A percentile compares a stretch with the other conserved stretches of the same genome.
Evolutionary conservation across 1,284 basidiomycete species (phyloP).

Genomic region (Ustilago crameri): DNA sequence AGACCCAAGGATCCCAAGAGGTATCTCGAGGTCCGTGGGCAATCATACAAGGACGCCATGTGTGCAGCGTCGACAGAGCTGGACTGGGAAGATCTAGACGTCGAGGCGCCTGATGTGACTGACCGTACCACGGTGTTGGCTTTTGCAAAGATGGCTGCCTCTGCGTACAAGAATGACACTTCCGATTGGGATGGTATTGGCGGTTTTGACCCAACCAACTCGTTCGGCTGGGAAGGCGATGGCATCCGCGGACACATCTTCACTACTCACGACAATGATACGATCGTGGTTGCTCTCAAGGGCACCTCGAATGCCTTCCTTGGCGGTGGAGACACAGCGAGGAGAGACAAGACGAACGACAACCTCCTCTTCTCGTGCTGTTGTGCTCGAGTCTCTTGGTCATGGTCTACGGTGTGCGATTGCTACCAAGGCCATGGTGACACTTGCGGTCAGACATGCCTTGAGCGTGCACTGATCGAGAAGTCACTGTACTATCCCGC

Average conservation of each 20-base stretch:
- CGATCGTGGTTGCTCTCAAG: constrained; percentile 90
- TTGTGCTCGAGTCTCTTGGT: constrained; percentile 91
- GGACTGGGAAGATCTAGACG: constrained; percentile 71
- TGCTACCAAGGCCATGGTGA: constrained; percentile 75
- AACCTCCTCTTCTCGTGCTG: constrained; percentile 98
- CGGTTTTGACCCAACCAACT: constrained; percentile 72
- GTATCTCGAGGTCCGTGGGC: constrained; percentile 44
- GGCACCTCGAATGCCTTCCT: constrained; percentile 86
- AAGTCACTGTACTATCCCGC: constrained; percentile 90
- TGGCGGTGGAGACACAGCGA: constrained; percentile 83
- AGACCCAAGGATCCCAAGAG: constrained; percentile 29
- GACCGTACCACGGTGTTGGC: constrained; percentile 80
- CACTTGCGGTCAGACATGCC: constrained; percentile 80
- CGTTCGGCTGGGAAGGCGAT: constrained; percentile 92
- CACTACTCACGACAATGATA: constrained; percentile 74
- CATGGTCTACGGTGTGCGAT: constrained; percentile 93
- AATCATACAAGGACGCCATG: constrained; percentile 39
- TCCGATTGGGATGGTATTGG: constrained; percentile 37
- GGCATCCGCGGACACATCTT: constrained; percentile 89
- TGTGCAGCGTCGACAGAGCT: constrained; percentile 42
- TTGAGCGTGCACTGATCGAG: constrained; percentile 81
- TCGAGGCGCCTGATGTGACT: constrained; percentile 75
- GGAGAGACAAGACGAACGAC: constrained; percentile 93
- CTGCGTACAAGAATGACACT: constrained; percentile 76
- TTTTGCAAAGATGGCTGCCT: constrained; percentile 93